Evolutionary conservation across 2,329 filamentous ascomycete species (phyloP), one percentile per base, ranked within the genome.

Genomic region (Fusarium piperis): DNA sequence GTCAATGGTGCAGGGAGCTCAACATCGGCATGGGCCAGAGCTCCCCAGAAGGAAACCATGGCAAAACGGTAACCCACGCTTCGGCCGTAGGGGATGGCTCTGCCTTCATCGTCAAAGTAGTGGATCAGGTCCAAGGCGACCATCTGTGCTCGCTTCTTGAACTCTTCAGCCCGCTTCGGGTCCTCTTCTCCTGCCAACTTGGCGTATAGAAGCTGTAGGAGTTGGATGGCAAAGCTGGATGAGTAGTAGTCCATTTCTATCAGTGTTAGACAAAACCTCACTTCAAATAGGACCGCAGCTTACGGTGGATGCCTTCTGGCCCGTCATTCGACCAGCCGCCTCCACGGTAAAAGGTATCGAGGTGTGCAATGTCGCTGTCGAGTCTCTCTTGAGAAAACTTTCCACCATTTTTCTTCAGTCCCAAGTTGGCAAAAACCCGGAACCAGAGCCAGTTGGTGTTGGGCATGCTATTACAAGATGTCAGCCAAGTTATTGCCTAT

Each of bases 281-380:
- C 13, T 13, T 18, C 30, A 13, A 28, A 44, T 11, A 16, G 23
- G 44, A 11, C 1, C 13, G 55, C 16, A 75, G 2, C 85, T 72
- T 68, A 87, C 86, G 93, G 64, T 93, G 92, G 64, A 94, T 93
- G 15, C 90, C 90, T 75, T 92, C 90, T 0, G 93, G 93, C 0
- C 93, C 93, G 77, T 95, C 93, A 74, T 94, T 94, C 3, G 91
- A 94, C 93, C 93, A 95, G 1, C 93, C 93, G 51, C 90, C 91
- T 7, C 93, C 93, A n/a, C 93, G 89, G 77, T 94, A 94, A 79
- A 95, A 95, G 0, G 91, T 93, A 75, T 95, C 90, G 11, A 95
- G 85, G 73, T 94, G 92, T 74, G 92, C 87, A 77, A 95, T 93
- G 78, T 95, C 93, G 20, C 89, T 89, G 64, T 93, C 91, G 23